A percentile compares a stretch with the other conserved stretches of the same genome.
phyloP scores from a whole-genome alignment of 257 asterid species.

The Solanum chmielewskii region DNA sequence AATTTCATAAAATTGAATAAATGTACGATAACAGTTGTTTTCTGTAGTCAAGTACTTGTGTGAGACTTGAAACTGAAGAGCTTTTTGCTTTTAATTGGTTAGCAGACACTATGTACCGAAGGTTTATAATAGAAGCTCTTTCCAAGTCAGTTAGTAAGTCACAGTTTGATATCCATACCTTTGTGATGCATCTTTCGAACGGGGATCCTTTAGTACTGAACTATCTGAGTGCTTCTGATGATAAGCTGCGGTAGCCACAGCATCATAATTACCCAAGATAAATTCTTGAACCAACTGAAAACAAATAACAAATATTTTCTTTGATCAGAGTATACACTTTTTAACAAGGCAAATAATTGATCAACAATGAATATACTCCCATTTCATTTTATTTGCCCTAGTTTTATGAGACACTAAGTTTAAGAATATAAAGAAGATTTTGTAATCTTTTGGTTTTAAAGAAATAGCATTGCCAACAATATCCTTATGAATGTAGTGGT shows the following conservation, averaged over 20 bases:
- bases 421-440: neutral
- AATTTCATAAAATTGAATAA: neutral
- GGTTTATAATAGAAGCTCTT: neutral
- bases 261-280: slow-evolving; percentile 75
- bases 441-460: neutral
- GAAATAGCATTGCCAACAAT: neutral
- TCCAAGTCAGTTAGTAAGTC: neutral
- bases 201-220: slow-evolving; percentile 85
- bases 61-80: neutral
- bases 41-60: neutral
- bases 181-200: slow-evolving; percentile 98
- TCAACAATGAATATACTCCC: neutral
- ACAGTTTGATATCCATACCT: slow-evolving; percentile 36
- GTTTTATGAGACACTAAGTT: neutral
- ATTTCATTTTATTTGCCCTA: neutral
- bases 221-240: slow-evolving; percentile 69
- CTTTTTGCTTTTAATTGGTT: neutral
- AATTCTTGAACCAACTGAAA: slow-evolving; percentile 81
- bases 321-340: neutral
- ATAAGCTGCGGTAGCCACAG: slow-evolving; percentile 72
- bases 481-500: neutral
- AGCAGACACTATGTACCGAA: neutral
- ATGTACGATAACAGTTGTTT: neutral
- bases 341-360: neutral
- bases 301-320: neutral